Evolutionary conservation across 2,329 filamentous ascomycete species (phyloP), one percentile per base, ranked within the genome.

Genomic region (Sclerotinia borealis): DNA sequence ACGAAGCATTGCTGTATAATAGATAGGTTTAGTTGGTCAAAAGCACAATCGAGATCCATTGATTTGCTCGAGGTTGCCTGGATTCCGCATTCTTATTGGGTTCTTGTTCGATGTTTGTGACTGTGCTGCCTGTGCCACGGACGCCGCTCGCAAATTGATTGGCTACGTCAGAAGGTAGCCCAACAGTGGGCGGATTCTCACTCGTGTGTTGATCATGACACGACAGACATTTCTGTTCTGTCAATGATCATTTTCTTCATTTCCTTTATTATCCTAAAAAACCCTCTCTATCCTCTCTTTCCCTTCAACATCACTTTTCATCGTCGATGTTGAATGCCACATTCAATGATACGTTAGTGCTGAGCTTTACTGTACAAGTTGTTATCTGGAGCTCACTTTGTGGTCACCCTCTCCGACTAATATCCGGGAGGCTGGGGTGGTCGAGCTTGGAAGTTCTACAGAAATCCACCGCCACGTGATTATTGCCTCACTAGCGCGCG

Each of bases 1-100:
- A 64, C 61, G 51, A 61, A 63, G 66, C 59, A 52, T 63, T 70
- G 68, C 68, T 73, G 72, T 74, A 74, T 70, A 73, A 65, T 74
- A 73, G 68, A 68, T 68, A 63, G 65, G 61, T 68, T 67, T 72
- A 69, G 64, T 68, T 66, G 67, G 66, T 39, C 63, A 65, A 68
- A 68, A 69, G 66, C 60, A 63, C 58, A 58, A 58, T 58, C 51
- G 29, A 55, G 60, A 58, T 58, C 43, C 51, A 47, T 58, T 63
- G 51, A 63, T 64, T 66, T 64, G 54, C 65, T 66, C 49, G 63
- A 45, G 63, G 51, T 36, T 63, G 34, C 58, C 37, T 50, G 49
- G 61, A 67, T 61, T 47, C 41, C 51, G 62, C 60, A 64, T 70
- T 63, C 65, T 65, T 48, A 63, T 65, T 67, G 63, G 65, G 55